Conservation (phyloP, 495 filamentous ascomycete genomes). For the Hypoxylon rickii region DNA sequence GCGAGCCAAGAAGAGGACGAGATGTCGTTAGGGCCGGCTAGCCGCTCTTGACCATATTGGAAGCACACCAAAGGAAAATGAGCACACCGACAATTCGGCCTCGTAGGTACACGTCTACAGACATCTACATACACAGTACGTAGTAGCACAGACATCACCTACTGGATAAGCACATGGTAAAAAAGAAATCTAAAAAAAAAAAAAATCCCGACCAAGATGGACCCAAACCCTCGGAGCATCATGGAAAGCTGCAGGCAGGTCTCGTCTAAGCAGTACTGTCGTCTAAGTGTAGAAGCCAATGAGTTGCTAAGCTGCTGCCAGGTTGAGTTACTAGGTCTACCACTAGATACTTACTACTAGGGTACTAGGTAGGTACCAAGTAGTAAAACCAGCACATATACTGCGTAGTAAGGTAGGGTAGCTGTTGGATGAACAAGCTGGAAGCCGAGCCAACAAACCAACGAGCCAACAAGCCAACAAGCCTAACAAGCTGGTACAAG, state of each 20-base stretch:
- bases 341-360: too few species aligned
- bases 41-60: slow-evolving; percentile 16
- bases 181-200: too few species aligned
- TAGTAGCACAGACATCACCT: not conserved
- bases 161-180: not conserved
- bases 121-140: not conserved
- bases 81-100: slow-evolving; percentile 33
- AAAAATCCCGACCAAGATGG: slow-evolving; percentile 13
- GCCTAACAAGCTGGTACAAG: too few species aligned
- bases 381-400: too few species aligned
- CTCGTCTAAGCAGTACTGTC: not conserved
- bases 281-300: too few species aligned
- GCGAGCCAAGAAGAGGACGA: slow-evolving; percentile 19
- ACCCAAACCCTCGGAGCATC: slow-evolving; percentile 31
- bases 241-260: slow-evolving; percentile 12
- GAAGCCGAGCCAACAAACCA: too few species aligned
- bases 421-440: too few species aligned
- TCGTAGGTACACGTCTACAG: not conserved
- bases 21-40: slow-evolving; percentile 20
- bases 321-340: too few species aligned
- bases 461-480: not conserved
- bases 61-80: slow-evolving; percentile 9
- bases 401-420: too few species aligned
- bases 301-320: too few species aligned
- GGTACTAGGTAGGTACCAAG: slow-evolving; percentile 7